Base-by-base conservation (phyloP, 2,329 filamentous ascomycete genomes). In the Boeremia lycopersici region DNA sequence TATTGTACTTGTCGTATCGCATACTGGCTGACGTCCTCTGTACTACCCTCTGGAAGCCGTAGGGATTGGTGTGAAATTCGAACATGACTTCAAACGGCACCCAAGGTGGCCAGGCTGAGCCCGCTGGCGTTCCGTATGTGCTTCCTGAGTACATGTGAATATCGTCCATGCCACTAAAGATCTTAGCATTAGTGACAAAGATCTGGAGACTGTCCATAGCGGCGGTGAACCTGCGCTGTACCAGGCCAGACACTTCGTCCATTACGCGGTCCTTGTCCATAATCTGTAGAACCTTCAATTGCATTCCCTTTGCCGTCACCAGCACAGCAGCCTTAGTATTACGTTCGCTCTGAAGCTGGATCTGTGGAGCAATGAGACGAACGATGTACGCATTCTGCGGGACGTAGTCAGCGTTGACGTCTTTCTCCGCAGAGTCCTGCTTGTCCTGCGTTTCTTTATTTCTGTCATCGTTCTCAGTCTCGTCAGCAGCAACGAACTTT, bases 11-110 rank as follows among this genome's bases (percentile, higher is more conserved):
- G 80, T 99, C 93, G 74, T 96, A 98, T 56, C 93, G 87, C 63
- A 99, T 81, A 78, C 89, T 93, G 19, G 93, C 95, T 5, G 93
- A 99, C 1, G 95, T 99, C 74, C 96, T 93, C 73, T 98, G 91
- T 10, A 99, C 93, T 28, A 99, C 93, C 56, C 95, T 87, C 73
- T 93, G 93, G 81, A 99, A 99, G n/a, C 96, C 95, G 69, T 96
- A 96, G 0, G 95, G 93, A 73, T 96, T 93, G 6, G 89, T 84
- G 61, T 93, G 82, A 75, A 97, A 99, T 74, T 98, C 93, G 68
- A 96, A 97, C 89, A 99, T 97, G 65, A 96, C 91, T 76, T 99
- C 95, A 79, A 99, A 89, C 0, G 95, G 95, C 41, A 98, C 91
- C 95, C 95, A 99, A 0, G 95, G 95, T 10, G 95, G 95, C 95